phyloP scores from a whole-genome alignment of 2,329 filamentous ascomycete genomes.

The Penicillium sp. region DNA sequence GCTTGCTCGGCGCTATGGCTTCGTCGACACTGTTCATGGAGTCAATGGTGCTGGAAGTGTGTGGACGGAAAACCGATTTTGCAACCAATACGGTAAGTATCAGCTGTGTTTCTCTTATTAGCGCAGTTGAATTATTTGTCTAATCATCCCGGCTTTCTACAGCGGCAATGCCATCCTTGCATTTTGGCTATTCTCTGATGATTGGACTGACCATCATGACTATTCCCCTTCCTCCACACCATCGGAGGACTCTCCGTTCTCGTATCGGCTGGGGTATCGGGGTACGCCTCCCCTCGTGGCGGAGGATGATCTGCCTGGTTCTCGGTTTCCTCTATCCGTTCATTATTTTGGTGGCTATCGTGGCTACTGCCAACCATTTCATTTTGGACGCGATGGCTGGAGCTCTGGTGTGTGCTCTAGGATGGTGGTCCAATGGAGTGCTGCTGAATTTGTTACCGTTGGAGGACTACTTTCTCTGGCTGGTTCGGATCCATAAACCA shows the following conservation, averaged over 20 bases:
- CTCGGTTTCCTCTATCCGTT: constrained; percentile 66
- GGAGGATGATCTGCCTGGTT: constrained; percentile 54
- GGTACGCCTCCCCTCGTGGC: constrained; percentile 52
- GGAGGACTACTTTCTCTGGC: constrained; percentile 70
- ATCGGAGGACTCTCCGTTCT: constrained; percentile 47
- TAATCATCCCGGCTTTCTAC: constrained; percentile 4
- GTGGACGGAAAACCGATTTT: constrained; percentile 73
- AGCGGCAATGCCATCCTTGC: constrained; percentile 75
- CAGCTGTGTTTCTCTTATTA: neutral
- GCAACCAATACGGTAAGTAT: constrained; percentile 70
- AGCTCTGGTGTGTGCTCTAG: constrained; percentile 65
- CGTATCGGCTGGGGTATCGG: constrained; percentile 41
- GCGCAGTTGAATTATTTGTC: neutral
- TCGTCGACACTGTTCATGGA: constrained; percentile 63
- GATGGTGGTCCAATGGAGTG: constrained; percentile 60
- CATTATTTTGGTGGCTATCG: constrained; percentile 67
- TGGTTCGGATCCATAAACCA: constrained; percentile 68
- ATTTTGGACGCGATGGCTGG: constrained; percentile 72
- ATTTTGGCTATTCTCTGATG: constrained; percentile 75
- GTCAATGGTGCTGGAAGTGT: constrained; percentile 65
- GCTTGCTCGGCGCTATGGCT: constrained; percentile 63
- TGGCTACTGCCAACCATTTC: constrained; percentile 74
- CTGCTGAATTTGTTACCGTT: constrained; percentile 66
- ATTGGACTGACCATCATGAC: constrained; percentile 71
- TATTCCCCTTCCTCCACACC: constrained; percentile 63